phyloP scores from a whole-genome alignment of 352 stramenopile species.

The Globisporangium rhizosaccharum region DNA sequence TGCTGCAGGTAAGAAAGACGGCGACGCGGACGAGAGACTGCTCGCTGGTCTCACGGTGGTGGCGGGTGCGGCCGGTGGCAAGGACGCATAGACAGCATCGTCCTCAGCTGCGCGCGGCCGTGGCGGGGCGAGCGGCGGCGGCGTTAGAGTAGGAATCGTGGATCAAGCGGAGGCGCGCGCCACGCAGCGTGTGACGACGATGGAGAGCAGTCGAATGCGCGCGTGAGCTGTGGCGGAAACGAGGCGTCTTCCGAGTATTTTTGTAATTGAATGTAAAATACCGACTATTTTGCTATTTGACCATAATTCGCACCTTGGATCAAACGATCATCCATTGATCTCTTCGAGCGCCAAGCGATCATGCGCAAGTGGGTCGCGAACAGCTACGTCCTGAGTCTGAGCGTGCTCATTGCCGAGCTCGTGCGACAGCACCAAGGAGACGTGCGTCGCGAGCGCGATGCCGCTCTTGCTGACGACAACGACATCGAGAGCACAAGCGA shows the following conservation, averaged over 20 bases:
- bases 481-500: neutral
- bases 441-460: constrained; percentile 7
- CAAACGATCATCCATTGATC: too few relatives aligned
- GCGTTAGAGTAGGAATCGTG: constrained; percentile 8
- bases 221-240: too few relatives aligned
- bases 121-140: constrained; percentile 8
- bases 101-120: constrained; percentile 13
- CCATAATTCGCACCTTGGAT: too few relatives aligned
- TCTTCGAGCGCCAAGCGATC: neutral
- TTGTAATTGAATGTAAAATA: too few relatives aligned
- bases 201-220: too few relatives aligned
- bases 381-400: constrained; percentile 46
- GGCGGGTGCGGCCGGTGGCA: constrained; percentile 1
- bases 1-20: constrained; percentile 8
- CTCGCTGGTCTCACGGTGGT: constrained; percentile 1
- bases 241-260: too few relatives aligned
- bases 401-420: constrained; percentile 40
- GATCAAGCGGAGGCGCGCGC: neutral
- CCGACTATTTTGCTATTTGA: too few relatives aligned
- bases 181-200: too few relatives aligned
- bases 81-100: constrained; percentile 8
- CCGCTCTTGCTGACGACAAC: neutral
- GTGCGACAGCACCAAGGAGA: constrained; percentile 39
- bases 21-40: constrained; percentile 13
- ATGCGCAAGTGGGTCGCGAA: constrained; percentile 19